Base-by-base conservation (phyloP, 441 rosid genomes). In the Brassica balearica region DNA sequence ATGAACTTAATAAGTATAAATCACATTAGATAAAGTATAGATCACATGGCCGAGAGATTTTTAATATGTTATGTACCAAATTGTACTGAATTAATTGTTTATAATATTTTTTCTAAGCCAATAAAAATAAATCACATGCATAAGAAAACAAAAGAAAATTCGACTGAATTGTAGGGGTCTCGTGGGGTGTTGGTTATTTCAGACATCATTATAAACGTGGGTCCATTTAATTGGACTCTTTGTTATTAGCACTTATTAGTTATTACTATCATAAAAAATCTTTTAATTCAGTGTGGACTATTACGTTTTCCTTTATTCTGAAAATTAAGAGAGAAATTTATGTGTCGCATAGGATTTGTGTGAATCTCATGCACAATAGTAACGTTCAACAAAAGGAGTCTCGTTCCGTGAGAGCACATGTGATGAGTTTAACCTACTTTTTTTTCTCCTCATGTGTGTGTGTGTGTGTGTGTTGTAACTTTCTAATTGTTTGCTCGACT, bases 351-450 rank as follows among this genome's bases (percentile, higher is more conserved):
- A 75, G 71, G 76, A 82, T 71, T 46, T 76, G 85, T 83, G 86
- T 87, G 89, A 82, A 71, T 78, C 86, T 78, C 86, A 82, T 87
- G 85, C 48, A 73, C 70, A 78, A 80, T 76, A 71, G 77, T 77
- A 64, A 58, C 85, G 69, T 80, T 69, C 68, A 46, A 60, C 65
- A 12, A 75, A 75, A 59, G 58, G 60, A 65, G 83, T 51, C 77
- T 66, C 62, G 71, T 58, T 76, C 53, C 65, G 71, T 53, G 70
- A 23, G 64, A 72, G 3, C 77, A 68, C 81, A 72, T 80, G 81
- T 72, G 73, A 62, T 71, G 71, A 58, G 71, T 73, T 34, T 68
- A 69, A 81, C 75, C 69, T 29, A 69, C 66, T 41, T 58, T 58
- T 38, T 9, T 38, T 60, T 38, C 15, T 23, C 22, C 0, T 62